Evolutionary conservation across 495 filamentous ascomycete genomes (phyloP).

Genomic region (Aspergillus wentii): DNA sequence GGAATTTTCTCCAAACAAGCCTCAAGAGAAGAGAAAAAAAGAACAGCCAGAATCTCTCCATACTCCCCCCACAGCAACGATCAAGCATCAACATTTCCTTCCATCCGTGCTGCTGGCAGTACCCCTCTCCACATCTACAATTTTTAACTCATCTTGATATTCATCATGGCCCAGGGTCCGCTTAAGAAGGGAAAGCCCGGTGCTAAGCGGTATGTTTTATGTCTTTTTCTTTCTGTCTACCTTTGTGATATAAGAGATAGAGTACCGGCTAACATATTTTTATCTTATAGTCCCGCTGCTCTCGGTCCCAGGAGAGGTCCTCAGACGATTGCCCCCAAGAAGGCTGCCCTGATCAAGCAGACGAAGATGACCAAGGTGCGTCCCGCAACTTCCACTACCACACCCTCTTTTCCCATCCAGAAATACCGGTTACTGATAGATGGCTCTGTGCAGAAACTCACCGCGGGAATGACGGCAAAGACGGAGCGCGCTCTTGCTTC

Average conservation of each 20-base stretch:
- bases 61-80: slow-evolving; percentile 1
- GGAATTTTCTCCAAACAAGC: slow-evolving; percentile 1
- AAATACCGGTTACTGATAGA: slow-evolving; percentile 1
- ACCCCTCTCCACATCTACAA: not conserved
- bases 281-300: slow-evolving; percentile 6
- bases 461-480: slow-evolving; percentile 55
- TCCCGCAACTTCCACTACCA: slow-evolving; percentile 1
- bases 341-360: slow-evolving; percentile 52
- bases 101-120: slow-evolving; percentile 28
- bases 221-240: not conserved
- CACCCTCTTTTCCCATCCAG: not conserved
- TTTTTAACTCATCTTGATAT: not conserved
- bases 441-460: slow-evolving; percentile 49
- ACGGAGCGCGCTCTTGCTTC: slow-evolving; percentile 64
- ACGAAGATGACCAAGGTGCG: slow-evolving; percentile 59
- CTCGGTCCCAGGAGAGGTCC: slow-evolving; percentile 49
- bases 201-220: slow-evolving; percentile 28
- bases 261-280: not conserved
- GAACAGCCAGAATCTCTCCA: too few species aligned
- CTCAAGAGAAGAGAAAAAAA: not conserved
- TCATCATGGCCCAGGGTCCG: slow-evolving; percentile 34
- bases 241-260: not conserved
- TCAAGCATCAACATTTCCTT: not conserved
- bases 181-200: slow-evolving; percentile 34
- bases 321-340: slow-evolving; percentile 66